phyloP scores from a whole-genome alignment of 2,329 filamentous ascomycete species.

The Didymellaceae sp. region DNA sequence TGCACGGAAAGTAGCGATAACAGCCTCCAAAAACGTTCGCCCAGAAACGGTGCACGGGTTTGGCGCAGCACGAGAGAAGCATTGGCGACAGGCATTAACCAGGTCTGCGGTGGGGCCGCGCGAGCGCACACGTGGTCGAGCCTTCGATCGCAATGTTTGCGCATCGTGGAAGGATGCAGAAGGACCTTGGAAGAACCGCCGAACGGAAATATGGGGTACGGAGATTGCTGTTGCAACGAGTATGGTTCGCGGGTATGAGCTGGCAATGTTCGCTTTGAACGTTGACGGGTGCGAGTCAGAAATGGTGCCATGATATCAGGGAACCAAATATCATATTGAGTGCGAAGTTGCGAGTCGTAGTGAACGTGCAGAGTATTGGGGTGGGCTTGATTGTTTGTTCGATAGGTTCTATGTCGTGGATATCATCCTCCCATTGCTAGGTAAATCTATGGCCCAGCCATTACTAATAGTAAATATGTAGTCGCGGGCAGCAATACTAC shows the following conservation, averaged over 20 bases:
- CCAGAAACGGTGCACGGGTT: too few species aligned
- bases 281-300: slow-evolving; percentile 5
- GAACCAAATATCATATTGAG: neutral
- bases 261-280: slow-evolving; percentile 6
- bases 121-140: neutral
- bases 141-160: neutral
- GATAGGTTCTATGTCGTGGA: neutral
- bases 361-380: neutral
- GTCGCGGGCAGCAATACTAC: slow-evolving; percentile 10
- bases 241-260: slow-evolving; percentile 5
- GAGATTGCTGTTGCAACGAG: slow-evolving; percentile 13
- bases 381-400: neutral
- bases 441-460: slow-evolving; percentile 16
- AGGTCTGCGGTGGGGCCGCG: slow-evolving; percentile 4
- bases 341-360: neutral
- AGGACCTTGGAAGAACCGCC: slow-evolving; percentile 12
- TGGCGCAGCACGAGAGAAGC: too few species aligned
- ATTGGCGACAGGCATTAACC: slow-evolving; percentile 8
- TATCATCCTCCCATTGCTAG: slow-evolving; percentile 11
- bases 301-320: slow-evolving; percentile 11
- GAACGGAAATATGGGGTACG: slow-evolving; percentile 17
- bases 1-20: too few species aligned
- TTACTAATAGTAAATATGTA: slow-evolving; percentile 1
- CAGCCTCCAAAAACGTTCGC: too few species aligned
- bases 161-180: slow-evolving; percentile 7